Base-by-base conservation (phyloP, 805 yeast species). In the Candida corydali region DNA sequence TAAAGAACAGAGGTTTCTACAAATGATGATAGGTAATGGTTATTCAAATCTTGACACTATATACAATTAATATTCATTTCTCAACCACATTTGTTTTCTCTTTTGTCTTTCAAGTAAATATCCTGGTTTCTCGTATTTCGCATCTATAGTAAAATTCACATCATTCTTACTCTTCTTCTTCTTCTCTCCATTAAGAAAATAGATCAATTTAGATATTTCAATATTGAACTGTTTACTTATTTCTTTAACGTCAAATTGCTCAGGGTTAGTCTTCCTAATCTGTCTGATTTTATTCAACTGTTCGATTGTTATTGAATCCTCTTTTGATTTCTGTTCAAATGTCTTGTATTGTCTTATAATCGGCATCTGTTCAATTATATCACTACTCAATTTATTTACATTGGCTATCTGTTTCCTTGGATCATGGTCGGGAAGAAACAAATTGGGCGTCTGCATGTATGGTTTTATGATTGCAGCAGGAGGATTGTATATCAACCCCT, bases 401-500 rank as follows among this genome's bases (percentile, higher is more conserved):
- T 38, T 48, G 17, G 54, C 59, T 8, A 69, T 47, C 2, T 55
- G 60, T 36, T 69, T 66, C 46, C 93, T 72, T 29, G 78, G 76
- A 51, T 84, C 86, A 28, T 57, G 59, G 5, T 61, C 45, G 8
- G 93, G 87, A 39, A 86, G 57, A 54, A 86, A 86, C 2, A 80
- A 77, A 36, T 69, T 69, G 12, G 95, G 94, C 2, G 93, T 80
- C 57, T 76, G 61, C 39, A 70, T 62, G 9, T 73, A 59, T 18
- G 81, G 69, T 39, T 50, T 45, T 36, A 44, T 38, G 11, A 57
- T 46, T 24, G 71, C 47, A 10, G 83, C 73, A 3, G 89, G 75
- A 17, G 87, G 88, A 28, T 86, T 73, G 43, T 60, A 54, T 27
- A 78, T 75, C 18, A 85, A 60, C 4, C 91, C 91, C 17, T 70